Evolutionary conservation across 177 flowering plant species (phyloP).

Genomic region (Vitis hybrid): DNA sequence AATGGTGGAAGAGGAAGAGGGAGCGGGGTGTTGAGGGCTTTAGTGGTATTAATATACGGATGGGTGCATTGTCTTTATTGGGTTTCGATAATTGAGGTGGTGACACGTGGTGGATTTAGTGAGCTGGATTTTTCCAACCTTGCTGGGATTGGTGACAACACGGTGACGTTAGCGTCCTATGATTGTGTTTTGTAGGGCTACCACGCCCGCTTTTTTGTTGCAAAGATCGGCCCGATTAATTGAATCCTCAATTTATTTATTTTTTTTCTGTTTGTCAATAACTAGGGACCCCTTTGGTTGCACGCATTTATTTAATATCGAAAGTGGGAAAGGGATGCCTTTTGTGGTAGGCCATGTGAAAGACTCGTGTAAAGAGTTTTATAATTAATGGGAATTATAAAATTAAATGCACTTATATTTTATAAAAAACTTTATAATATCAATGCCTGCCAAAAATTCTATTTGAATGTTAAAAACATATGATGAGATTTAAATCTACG

Average conservation of each 20-base stretch:
- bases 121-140: slow-evolving; percentile 18
- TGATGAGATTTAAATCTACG: too few relatives aligned
- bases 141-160: slow-evolving; percentile 25
- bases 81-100: neutral
- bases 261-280: too few relatives aligned
- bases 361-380: too few relatives aligned
- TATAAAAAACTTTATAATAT: too few relatives aligned
- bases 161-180: slow-evolving; percentile 19
- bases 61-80: slow-evolving; percentile 6
- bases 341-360: too few relatives aligned
- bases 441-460: too few relatives aligned
- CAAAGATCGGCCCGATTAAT: neutral
- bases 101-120: slow-evolving; percentile 26
- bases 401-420: too few relatives aligned
- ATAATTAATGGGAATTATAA: too few relatives aligned
- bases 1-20: slow-evolving; percentile 3
- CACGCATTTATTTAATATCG: too few relatives aligned
- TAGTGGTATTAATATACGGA: slow-evolving; percentile 23
- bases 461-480: too few relatives aligned
- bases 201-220: neutral
- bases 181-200: slow-evolving; percentile 7
- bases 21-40: slow-evolving; percentile 11
- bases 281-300: too few relatives aligned
- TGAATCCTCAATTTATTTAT: neutral
- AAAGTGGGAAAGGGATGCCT: too few relatives aligned